These are phyloP conservation scores for Rhipidocladum racemiflorum DNA, from an alignment of 176 grass and related monocot genomes.

Conservation along the genomic window DNA sequence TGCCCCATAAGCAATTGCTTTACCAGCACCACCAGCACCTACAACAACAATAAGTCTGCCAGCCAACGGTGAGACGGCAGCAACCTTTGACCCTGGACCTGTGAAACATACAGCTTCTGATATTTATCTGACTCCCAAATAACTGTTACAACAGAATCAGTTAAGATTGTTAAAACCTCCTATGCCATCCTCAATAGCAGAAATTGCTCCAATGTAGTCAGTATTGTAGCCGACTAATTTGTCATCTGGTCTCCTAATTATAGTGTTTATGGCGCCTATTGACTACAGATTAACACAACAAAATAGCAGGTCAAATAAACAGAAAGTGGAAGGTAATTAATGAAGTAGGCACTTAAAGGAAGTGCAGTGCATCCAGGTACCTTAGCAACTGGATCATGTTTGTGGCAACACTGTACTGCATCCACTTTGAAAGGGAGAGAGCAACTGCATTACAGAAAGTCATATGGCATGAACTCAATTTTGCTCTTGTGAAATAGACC, in stretches of 20 bases:
- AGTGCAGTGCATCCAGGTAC: slow-evolving; percentile 38
- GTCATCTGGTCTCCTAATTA: slow-evolving; percentile 69
- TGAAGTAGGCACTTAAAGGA: slow-evolving; percentile 9
- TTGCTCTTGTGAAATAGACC: slow-evolving; percentile 1
- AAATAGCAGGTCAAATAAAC: slow-evolving; percentile 37
- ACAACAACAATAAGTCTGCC: slow-evolving; percentile 84
- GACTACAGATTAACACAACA: slow-evolving; percentile 47
- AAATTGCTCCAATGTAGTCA: slow-evolving; percentile 95
- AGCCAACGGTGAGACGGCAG: slow-evolving; percentile 65
- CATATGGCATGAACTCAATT: slow-evolving; percentile 22
- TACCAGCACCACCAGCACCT: slow-evolving; percentile 94
- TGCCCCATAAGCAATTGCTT: slow-evolving; percentile 91
- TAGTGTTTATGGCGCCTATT: slow-evolving; percentile 94
- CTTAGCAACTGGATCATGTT: slow-evolving; percentile 86
- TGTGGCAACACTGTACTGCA: slow-evolving; percentile 73
- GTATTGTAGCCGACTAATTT: slow-evolving; percentile 95
- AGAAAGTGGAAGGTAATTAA: slow-evolving; percentile 26
- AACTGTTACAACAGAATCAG: not conserved
- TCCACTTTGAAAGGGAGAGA: slow-evolving; percentile 92
- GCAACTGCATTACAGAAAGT: slow-evolving; percentile 55
- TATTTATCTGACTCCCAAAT: slow-evolving; percentile 14
- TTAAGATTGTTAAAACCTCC: slow-evolving; percentile 52
- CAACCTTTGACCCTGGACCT: slow-evolving; percentile 59
- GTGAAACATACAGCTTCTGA: slow-evolving; percentile 30
- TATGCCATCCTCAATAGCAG: slow-evolving; percentile 96